phyloP scores from a whole-genome alignment of 2,329 filamentous ascomycete genomes.

The Penicillium expansum region DNA sequence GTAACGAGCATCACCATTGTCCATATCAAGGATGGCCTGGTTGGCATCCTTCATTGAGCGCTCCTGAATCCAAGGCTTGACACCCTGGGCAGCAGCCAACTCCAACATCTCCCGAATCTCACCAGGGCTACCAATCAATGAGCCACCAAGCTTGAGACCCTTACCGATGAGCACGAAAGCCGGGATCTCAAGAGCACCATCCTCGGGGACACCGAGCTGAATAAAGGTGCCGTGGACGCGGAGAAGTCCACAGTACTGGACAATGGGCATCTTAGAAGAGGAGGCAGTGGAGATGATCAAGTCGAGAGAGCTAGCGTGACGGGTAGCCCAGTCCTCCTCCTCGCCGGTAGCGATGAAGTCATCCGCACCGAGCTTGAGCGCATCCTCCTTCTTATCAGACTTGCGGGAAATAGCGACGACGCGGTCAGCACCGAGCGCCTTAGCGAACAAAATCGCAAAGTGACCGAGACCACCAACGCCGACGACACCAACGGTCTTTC shows the following conservation, averaged over 20 bases:
- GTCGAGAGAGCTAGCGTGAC: conserved; percentile 50
- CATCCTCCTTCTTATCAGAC: conserved; percentile 52
- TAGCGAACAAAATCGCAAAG: conserved; percentile 67
- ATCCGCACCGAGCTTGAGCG: conserved; percentile 54
- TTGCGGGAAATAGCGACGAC: conserved; percentile 56
- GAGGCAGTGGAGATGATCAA: conserved; percentile 58
- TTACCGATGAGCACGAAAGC: conserved; percentile 57
- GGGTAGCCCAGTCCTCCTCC: conserved; percentile 52
- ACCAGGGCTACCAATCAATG: conserved; percentile 38
- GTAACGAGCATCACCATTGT: conserved; percentile 43
- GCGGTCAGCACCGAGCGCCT: conserved; percentile 62
- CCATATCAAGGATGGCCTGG: conserved; percentile 43
- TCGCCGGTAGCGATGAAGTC: conserved; percentile 56
- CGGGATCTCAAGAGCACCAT: conserved; percentile 51
- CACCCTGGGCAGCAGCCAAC: conserved; percentile 39
- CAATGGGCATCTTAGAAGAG: conserved; percentile 43
- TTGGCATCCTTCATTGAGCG: conserved; percentile 45
- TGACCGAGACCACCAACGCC: conserved; percentile 72
- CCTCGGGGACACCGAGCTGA: conserved; percentile 66
- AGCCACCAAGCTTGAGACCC: conserved; percentile 48
- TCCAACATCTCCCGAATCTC: conserved; percentile 46
- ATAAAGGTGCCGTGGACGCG: conserved; percentile 44
- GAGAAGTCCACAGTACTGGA: conserved; percentile 16
- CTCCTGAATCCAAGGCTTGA: conserved; percentile 43
- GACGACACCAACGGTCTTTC: conserved; percentile 67